Conservation (phyloP, 345 rosid species). For the Eucalyptus coolabah region DNA sequence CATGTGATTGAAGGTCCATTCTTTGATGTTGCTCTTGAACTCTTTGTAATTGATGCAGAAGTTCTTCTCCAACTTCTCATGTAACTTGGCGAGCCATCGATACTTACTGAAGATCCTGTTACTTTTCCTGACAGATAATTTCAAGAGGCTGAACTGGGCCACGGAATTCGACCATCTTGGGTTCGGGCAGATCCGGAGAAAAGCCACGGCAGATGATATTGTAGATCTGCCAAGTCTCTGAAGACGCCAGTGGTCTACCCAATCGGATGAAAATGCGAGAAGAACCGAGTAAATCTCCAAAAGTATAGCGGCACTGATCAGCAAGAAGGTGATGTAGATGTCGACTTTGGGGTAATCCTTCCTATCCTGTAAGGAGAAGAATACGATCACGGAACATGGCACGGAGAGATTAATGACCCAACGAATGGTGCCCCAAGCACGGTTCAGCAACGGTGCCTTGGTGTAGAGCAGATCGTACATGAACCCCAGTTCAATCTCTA, state of each 20-base stretch:
- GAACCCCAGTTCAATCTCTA: neutral
- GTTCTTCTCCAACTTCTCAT: neutral
- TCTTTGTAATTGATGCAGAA: neutral
- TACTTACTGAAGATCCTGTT: neutral
- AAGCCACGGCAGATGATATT: neutral
- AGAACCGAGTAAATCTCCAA: neutral
- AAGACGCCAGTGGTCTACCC: neutral
- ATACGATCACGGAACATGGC: neutral
- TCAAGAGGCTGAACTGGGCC: neutral
- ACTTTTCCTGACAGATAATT: neutral
- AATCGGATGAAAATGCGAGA: neutral
- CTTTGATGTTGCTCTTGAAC: neutral
- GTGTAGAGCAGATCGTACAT: neutral
- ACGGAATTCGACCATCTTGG: neutral
- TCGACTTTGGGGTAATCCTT: neutral
- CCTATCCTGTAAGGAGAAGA: neutral
- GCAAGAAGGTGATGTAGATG: neutral
- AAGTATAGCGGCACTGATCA: neutral
- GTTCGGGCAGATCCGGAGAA: neutral
- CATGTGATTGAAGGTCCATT: neutral
- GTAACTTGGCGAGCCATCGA: neutral
- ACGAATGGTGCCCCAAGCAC: neutral
- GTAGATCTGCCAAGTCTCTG: fast-evolving
- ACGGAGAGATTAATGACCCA: neutral
- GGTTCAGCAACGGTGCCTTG: neutral